Conservation (phyloP, 768 basidiomycete species). For the Pleurotus tuoliensis region DNA sequence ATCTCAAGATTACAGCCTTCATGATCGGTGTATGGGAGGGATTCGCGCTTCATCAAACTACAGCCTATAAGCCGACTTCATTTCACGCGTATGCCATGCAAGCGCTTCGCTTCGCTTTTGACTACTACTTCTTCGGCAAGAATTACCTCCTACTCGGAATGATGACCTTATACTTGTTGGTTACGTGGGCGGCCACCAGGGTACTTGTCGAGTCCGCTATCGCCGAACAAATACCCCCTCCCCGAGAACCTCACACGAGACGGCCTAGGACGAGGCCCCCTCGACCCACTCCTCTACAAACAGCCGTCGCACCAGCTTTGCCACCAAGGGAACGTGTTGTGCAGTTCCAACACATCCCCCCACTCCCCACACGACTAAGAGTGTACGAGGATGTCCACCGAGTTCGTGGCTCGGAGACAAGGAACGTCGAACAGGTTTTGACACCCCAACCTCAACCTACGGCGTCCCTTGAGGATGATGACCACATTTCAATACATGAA, state of each 20-base stretch:
- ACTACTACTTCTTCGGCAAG: background rate
- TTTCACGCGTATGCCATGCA: background rate
- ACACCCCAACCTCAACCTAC: too few relatives aligned
- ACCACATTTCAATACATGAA: too few relatives aligned
- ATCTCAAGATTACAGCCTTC: background rate
- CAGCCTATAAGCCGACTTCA: background rate
- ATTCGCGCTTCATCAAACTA: constrained; percentile 3
- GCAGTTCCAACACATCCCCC: background rate
- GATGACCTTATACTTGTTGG: background rate
- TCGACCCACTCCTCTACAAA: background rate
- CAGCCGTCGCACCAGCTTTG: background rate
- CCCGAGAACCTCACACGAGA: background rate
- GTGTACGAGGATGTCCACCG: too few relatives aligned
- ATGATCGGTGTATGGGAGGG: constrained; percentile 7
- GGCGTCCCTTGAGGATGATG: too few relatives aligned
- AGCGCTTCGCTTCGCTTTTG: constrained; percentile 2
- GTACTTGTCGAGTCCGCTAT: background rate
- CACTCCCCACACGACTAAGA: too few relatives aligned
- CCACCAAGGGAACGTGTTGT: background rate
- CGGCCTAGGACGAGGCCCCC: background rate
- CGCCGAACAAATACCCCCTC: too few relatives aligned
- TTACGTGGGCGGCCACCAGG: background rate
- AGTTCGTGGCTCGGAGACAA: too few relatives aligned
- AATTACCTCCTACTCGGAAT: background rate
- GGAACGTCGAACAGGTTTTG: too few relatives aligned